Conservation (phyloP, 345 rosid species). For the Citrus cavaleriei region DNA sequence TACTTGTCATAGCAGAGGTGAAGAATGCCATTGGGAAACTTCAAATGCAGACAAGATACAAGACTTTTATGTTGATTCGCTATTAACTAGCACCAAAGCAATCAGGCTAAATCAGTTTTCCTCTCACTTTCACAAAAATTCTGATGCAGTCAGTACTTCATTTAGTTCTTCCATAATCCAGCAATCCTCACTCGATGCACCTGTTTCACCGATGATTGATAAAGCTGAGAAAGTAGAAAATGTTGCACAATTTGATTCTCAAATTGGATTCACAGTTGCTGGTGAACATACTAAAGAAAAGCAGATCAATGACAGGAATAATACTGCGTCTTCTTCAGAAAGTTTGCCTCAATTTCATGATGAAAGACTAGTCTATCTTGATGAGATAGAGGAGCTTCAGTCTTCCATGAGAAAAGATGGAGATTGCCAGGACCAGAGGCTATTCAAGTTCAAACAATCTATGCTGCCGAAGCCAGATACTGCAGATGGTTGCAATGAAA, state of each 20-base stretch:
- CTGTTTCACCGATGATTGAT: conserved; percentile 1
- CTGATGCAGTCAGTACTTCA: conserved; percentile 19
- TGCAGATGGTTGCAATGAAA: conserved; percentile 4
- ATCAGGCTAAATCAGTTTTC: neutral
- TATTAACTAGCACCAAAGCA: neutral
- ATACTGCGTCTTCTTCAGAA: conserved; percentile 33
- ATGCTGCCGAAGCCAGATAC: neutral
- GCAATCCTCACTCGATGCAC: conserved; percentile 26
- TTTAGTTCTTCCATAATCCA: conserved; percentile 23
- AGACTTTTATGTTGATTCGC: conserved; percentile 17
- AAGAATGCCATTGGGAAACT: conserved; percentile 6
- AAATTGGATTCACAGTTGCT: neutral
- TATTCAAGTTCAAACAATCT: conserved; percentile 53
- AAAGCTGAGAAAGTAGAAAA: conserved; percentile 5
- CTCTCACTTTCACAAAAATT: conserved; percentile 3
- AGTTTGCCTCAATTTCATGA: conserved; percentile 31
- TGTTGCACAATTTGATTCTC: conserved; percentile 1
- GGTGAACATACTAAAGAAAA: conserved; percentile 6
- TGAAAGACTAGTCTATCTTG: conserved; percentile 41
- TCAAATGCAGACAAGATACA: conserved; percentile 14
- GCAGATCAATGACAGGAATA: neutral
- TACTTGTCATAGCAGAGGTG: neutral
- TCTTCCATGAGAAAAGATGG: conserved; percentile 23
- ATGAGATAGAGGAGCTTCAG: conserved; percentile 50
- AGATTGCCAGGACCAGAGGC: conserved; percentile 43